Evolutionary conservation across 148 eudicot genomes (phyloP).

Genomic region (Silene conica): DNA sequence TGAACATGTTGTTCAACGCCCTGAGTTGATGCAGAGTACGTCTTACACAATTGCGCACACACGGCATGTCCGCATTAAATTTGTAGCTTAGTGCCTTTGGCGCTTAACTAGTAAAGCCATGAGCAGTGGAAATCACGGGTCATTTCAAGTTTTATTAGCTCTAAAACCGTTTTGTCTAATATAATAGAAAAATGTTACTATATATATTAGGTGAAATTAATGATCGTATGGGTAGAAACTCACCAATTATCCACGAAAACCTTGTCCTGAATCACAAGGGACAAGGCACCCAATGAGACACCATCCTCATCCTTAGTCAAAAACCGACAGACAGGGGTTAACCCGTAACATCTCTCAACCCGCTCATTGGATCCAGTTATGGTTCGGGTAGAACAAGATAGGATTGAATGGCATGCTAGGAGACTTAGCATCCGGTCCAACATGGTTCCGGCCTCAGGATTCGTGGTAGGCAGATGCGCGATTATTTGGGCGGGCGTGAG

Average conservation of each 20-base stretch:
- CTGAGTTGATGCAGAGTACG: no score
- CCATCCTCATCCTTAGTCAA: slow-evolving; percentile 50
- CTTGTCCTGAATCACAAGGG: background rate
- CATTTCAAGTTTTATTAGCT: no score
- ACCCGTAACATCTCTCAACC: slow-evolving; percentile 45
- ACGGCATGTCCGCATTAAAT: no score
- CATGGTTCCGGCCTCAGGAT: slow-evolving; percentile 21
- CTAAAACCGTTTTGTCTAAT: no score
- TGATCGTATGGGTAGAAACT: background rate
- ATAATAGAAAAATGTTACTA: no score
- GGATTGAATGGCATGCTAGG: slow-evolving; percentile 39
- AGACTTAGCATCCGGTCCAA: slow-evolving; percentile 51
- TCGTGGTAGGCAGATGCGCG: slow-evolving; percentile 32
- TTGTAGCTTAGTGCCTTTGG: no score
- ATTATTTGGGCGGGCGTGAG: slow-evolving; percentile 46
- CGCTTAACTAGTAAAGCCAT: no score
- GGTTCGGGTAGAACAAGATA: slow-evolving; percentile 29
- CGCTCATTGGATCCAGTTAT: slow-evolving; percentile 17
- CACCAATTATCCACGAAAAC: background rate
- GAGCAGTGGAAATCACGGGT: no score
- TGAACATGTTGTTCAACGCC: no score
- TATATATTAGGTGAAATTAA: no score
- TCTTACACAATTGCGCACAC: no score
- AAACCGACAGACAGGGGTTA: slow-evolving; percentile 50
- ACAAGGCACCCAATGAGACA: slow-evolving; percentile 9